Conservation (phyloP, 2,329 filamentous ascomycete species). For the Fusarium sp. region DNA sequence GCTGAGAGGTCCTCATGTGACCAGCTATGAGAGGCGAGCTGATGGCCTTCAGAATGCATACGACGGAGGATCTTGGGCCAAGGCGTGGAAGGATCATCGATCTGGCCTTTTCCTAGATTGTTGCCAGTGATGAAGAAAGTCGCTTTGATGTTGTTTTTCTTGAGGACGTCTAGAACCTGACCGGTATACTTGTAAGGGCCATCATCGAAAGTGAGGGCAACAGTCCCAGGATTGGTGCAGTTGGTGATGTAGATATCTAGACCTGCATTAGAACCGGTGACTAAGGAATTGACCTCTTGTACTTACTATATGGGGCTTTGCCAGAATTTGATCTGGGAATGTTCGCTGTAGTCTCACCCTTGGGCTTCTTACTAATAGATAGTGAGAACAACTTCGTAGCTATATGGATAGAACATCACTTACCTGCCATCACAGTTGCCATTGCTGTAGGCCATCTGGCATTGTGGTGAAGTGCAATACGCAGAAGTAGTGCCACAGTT, state of each 20-base stretch:
- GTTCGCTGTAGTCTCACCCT: slow-evolving; percentile 45
- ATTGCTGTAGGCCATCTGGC: slow-evolving; percentile 52
- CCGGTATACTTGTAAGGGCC: slow-evolving; percentile 57
- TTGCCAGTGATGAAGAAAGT: slow-evolving; percentile 57
- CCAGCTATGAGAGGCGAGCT: slow-evolving; percentile 59
- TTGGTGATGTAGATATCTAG: slow-evolving; percentile 49
- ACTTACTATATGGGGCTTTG: slow-evolving; percentile 50
- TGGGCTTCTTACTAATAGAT: slow-evolving; percentile 42
- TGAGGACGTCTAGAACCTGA: slow-evolving; percentile 53
- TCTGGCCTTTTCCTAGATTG: slow-evolving; percentile 53
- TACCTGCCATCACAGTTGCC: slow-evolving; percentile 52
- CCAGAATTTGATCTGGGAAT: slow-evolving; percentile 45
- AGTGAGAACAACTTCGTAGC: neutral
- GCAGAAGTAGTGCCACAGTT: slow-evolving; percentile 49
- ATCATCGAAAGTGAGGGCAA: slow-evolving; percentile 60
- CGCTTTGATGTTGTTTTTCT: slow-evolving; percentile 47
- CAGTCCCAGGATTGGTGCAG: slow-evolving; percentile 48
- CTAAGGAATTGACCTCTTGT: rapidly evolving
- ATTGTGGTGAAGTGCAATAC: slow-evolving; percentile 51
- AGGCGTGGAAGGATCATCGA: slow-evolving; percentile 50
- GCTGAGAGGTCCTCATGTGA: slow-evolving; percentile 55
- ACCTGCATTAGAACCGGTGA: neutral
- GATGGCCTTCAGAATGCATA: slow-evolving; percentile 56
- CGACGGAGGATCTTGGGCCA: slow-evolving; percentile 53
- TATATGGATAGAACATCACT: slow-evolving; percentile 2